Evolutionary conservation across 106 monocot genomes (phyloP), one percentile per base, ranked within the genome.

Genomic region (Platanthera guangdongensis): DNA sequence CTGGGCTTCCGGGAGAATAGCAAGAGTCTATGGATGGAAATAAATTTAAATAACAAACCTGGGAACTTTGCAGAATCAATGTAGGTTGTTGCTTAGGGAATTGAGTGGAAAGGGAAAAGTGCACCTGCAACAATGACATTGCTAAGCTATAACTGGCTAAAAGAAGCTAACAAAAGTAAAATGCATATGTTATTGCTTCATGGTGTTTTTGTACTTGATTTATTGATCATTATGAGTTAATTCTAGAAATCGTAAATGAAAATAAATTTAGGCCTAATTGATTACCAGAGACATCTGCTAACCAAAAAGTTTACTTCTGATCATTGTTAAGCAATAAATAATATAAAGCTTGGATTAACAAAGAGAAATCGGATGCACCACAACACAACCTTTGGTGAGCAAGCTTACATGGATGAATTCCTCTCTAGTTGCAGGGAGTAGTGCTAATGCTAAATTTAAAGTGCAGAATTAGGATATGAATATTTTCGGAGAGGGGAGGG

Each of bases 41-140:
- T 65, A 65, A 65, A 65, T 65, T 65, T 65, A 48, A 70, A 70
- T 51, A 50, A 50, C 72, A 78, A 78, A 93, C 96, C 87, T 86
- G 82, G 82, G 81, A 89, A 83, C 96, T 91, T 74, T 97, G 87
- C 78, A 97, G 50, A 18, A 75, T 88, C 84, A 97, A 80, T 10
- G 72, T 69, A 76, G 96, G 96, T 82, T 97, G 93, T 28, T 82
- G 85, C 81, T 81, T 89, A 48, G 96, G 96, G 48, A 97, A 97
- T 63, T 91, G 96, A 55, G 78, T 74, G 54, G 96, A 87, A 68
- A 97, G 77, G 30, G 86, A 75, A 78, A 93, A 89, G 72, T 91
- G 89, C 76, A 93, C 87, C 96, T 97, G 86, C 79, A 84, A 82
- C n/a, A 22, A 78, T 1, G 68, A 47, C 52, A 28, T 30, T 65